Base-by-base conservation (phyloP, 495 filamentous ascomycete genomes). In the Penicillium robsamsonii region DNA sequence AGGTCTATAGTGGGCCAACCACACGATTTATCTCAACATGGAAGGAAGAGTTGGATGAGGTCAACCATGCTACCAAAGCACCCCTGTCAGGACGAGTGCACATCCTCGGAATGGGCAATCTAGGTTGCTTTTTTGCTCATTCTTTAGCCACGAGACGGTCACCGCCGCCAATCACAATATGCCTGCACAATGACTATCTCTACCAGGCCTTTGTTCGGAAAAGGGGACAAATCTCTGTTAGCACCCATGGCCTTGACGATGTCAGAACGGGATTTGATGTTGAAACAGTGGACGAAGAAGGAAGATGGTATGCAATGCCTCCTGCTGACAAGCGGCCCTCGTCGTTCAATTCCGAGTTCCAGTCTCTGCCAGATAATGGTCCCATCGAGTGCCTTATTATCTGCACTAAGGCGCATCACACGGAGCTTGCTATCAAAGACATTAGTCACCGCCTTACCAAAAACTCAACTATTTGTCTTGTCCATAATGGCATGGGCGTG, bases 401-500 rank as follows among this genome's bases (percentile, higher is more conserved):
- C 24, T 84, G 87, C 3, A 78, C 81, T 11, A 83, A 90, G 58
- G 76, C 84, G 0, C 70, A 79, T 6, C 60, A 81, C 30, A 87
- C 84, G 0, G 59, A 84, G 10, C 59, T 73, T 3, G 85, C 86
- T 3, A 63, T 97, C 17, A 54, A 67, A 25, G 57, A 68, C 1
- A 76, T 97, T 41, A 69, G 68, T 6, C 78, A 89, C 57, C 81
- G 91, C 9, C 74, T 98, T n/a, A 82, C 83, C 31, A 72, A 77
- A 4, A 73, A 82, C 13, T 91, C 91, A 3, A 92, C 92, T 0
- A 80, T 98, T 30, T 79, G 88, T 38, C 82, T 98, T 22, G 63
- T 96, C 5, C 88, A 95, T 50, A 89, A 93, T 46, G 92, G 91
- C 5, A 82, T 97, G 75, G 93, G 92, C 2, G 68, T 87, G 3